These are phyloP conservation scores for Pezicula radicicola DNA, from an alignment of 2,329 filamentous ascomycete genomes.

Conservation along the genomic window DNA sequence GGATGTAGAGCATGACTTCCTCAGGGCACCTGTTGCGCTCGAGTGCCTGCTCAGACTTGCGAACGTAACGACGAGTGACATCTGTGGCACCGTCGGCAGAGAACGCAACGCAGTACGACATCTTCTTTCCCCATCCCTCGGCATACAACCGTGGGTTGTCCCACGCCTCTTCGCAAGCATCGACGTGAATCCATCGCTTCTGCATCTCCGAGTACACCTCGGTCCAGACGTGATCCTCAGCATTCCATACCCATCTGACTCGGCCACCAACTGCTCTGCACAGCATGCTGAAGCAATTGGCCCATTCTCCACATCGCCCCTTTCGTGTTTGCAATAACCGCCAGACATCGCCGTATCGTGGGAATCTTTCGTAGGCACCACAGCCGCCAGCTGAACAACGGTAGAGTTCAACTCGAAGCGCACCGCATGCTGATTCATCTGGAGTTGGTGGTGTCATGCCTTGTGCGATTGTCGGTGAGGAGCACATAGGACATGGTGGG, in stretches of 20 bases:
- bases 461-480: slow-evolving; percentile 76
- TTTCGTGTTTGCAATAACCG: slow-evolving; percentile 80
- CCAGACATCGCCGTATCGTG: slow-evolving; percentile 94
- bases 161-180: slow-evolving; percentile 92
- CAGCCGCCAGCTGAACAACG: slow-evolving; percentile 77
- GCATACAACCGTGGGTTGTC: slow-evolving; percentile 90
- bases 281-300: slow-evolving; percentile 98
- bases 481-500: slow-evolving; percentile 78
- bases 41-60: slow-evolving; percentile 68
- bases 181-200: slow-evolving; percentile 93
- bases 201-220: slow-evolving; percentile 95
- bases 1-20: slow-evolving; percentile 85
- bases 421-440: slow-evolving; percentile 86
- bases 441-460: slow-evolving; percentile 83
- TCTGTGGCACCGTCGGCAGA: slow-evolving; percentile 79
- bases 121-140: slow-evolving; percentile 93
- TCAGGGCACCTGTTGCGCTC: slow-evolving; percentile 80
- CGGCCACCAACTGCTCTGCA: slow-evolving; percentile 88
- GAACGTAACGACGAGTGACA: slow-evolving; percentile 65
- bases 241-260: slow-evolving; percentile 97
- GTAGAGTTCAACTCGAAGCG: slow-evolving; percentile 85
- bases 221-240: slow-evolving; percentile 96
- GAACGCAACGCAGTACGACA: slow-evolving; percentile 96
- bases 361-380: slow-evolving; percentile 80
- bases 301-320: slow-evolving; percentile 92